Conservation (phyloP, 2,329 filamentous ascomycete genomes). For the Claviceps arundinis region DNA sequence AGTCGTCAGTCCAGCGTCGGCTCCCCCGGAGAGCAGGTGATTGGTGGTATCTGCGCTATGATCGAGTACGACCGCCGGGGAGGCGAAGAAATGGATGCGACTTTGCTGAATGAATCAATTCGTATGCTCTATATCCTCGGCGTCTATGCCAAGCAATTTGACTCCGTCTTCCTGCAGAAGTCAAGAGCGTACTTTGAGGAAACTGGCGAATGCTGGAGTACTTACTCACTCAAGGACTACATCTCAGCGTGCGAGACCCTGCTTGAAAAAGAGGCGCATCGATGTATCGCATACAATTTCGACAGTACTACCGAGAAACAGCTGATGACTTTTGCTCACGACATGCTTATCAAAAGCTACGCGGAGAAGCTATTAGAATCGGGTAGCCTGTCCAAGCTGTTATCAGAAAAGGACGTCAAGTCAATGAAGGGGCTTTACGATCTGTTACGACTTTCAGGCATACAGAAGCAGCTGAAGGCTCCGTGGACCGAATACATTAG, state of each 20-base stretch:
- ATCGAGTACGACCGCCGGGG: constrained; percentile 57
- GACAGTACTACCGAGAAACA: constrained; percentile 71
- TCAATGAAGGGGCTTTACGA: constrained; percentile 67
- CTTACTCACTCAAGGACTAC: constrained; percentile 58
- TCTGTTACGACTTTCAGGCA: constrained; percentile 56
- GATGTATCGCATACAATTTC: constrained; percentile 71
- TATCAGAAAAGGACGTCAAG: constrained; percentile 55
- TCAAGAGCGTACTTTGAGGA: constrained; percentile 56
- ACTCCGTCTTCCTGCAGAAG: constrained; percentile 55
- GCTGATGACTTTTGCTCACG: constrained; percentile 60
- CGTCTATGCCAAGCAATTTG: constrained; percentile 68
- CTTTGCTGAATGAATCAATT: constrained; percentile 60
- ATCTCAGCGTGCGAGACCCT: constrained; percentile 56
- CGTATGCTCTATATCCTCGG: constrained; percentile 76
- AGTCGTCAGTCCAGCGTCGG: background rate
- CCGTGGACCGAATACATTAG: constrained; percentile 74
- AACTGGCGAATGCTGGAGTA: constrained; percentile 56
- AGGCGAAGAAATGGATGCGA: constrained; percentile 42
- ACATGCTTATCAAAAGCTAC: constrained; percentile 56
- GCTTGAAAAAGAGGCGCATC: constrained; percentile 56
- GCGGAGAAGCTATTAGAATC: constrained; percentile 51
- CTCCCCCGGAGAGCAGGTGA: constrained; percentile 19
- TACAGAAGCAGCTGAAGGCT: constrained; percentile 55
- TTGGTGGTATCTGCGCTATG: constrained; percentile 55
- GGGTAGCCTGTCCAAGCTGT: constrained; percentile 55